These are phyloP conservation scores for Fusarium compactum DNA, from an alignment of 2,329 filamentous ascomycete species.

Conservation along the genomic window DNA sequence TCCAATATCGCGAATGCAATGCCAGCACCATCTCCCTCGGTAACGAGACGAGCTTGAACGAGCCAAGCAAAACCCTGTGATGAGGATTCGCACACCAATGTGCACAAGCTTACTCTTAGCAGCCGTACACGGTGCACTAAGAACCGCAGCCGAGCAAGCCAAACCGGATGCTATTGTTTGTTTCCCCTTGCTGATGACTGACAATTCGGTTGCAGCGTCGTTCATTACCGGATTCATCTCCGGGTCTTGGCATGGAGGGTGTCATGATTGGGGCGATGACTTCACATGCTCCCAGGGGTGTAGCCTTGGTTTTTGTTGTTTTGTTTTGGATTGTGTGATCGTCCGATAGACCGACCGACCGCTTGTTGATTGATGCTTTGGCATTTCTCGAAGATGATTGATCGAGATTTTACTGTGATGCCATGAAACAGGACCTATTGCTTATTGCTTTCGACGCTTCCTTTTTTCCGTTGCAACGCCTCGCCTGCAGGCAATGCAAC, in stretches of 20 bases:
- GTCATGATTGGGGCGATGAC: slow-evolving; percentile 47
- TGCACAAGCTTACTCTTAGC: slow-evolving; percentile 9
- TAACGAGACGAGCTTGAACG: slow-evolving; percentile 13
- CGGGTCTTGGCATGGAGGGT: slow-evolving; percentile 16
- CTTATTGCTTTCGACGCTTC: neutral
- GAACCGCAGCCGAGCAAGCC: neutral
- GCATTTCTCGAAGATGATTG: neutral
- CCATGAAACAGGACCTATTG: neutral
- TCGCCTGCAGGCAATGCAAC: slow-evolving; percentile 3
- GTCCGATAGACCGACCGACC: slow-evolving; percentile 12
- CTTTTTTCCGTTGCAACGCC: slow-evolving; percentile 7
- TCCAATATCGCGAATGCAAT: slow-evolving; percentile 14
- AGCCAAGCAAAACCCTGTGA: slow-evolving; percentile 17
- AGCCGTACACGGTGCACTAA: neutral
- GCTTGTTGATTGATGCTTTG: slow-evolving; percentile 19
- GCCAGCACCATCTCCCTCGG: slow-evolving; percentile 21
- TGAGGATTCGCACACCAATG: slow-evolving; percentile 27
- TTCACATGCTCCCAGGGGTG: slow-evolving; percentile 38
- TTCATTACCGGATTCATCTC: slow-evolving; percentile 43
- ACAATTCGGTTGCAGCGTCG: slow-evolving; percentile 27
- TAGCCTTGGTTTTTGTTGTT: slow-evolving; percentile 18
- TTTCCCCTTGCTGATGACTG: slow-evolving; percentile 8
- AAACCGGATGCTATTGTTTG: slow-evolving; percentile 2
- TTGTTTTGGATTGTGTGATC: slow-evolving; percentile 30
- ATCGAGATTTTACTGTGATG: slow-evolving; percentile 4